A percentile compares a stretch with the other conserved stretches of the same genome.
Conservation (phyloP, 345 rosid genomes). For the Ceriops zippeliana region DNA sequence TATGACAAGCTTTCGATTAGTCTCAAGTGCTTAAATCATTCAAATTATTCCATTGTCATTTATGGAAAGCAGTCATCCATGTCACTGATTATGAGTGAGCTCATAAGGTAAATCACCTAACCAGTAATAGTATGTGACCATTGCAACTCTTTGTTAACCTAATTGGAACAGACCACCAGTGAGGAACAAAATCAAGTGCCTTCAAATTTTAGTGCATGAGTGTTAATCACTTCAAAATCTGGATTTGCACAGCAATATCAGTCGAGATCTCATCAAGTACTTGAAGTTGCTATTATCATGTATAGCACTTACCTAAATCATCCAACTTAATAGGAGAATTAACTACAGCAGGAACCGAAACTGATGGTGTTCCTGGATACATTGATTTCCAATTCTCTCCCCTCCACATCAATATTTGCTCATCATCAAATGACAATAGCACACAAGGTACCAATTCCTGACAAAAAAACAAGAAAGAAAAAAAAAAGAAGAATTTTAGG, state of each 20-base stretch:
- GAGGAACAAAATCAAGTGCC: background rate
- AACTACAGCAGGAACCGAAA: constrained; percentile 29
- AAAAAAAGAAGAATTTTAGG: constrained; percentile 1
- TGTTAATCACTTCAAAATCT: background rate
- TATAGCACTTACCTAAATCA: constrained; percentile 40
- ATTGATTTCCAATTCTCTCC: constrained; percentile 76
- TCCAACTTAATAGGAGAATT: constrained; percentile 21
- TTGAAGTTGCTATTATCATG: background rate
- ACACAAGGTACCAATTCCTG: constrained; percentile 93
- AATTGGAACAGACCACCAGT: too few species aligned
- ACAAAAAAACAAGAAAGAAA: constrained; percentile 1
- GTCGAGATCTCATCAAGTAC: background rate
- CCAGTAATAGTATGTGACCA: too few species aligned
- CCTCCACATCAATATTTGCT: constrained; percentile 90
- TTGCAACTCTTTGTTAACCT: too few species aligned
- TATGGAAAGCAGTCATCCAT: too few species aligned
- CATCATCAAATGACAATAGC: constrained; percentile 83
- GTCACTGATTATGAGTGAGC: too few species aligned
- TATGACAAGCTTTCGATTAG: too few species aligned
- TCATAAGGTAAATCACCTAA: too few species aligned
- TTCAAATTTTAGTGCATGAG: background rate
- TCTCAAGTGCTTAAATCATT: too few species aligned
- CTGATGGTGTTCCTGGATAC: constrained; percentile 41
- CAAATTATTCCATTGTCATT: too few species aligned
- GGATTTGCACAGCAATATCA: background rate